Conservation (phyloP, 345 rosid species). For the Punica granatum region DNA sequence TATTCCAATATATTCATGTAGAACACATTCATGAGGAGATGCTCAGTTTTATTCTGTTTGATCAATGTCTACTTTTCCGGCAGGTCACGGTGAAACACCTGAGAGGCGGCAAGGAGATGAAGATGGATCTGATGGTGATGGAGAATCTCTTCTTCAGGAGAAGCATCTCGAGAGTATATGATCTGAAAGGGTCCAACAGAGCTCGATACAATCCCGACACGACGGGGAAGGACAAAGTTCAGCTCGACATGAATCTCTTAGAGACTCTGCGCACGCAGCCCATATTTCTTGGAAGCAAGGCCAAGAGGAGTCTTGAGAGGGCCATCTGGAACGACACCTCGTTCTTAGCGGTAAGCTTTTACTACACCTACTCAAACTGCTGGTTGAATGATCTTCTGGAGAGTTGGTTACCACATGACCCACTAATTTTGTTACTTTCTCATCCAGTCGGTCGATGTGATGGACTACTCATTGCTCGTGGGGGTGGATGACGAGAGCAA, state of each 20-base stretch:
- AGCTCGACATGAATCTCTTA: constrained; percentile 77
- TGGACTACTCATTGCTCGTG: constrained; percentile 96
- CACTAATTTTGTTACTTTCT: background rate
- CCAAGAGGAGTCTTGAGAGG: constrained; percentile 86
- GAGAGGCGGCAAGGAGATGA: constrained; percentile 83
- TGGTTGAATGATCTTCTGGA: background rate
- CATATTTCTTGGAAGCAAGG: constrained; percentile 87
- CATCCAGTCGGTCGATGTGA: constrained; percentile 71
- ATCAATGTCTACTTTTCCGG: background rate
- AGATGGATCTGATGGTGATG: constrained; percentile 96
- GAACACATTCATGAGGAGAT: background rate
- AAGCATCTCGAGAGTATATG: constrained; percentile 67
- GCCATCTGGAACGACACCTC: constrained; percentile 96
- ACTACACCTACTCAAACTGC: background rate
- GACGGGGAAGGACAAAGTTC: constrained; percentile 61
- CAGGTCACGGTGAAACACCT: constrained; percentile 78
- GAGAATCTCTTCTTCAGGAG: constrained; percentile 91
- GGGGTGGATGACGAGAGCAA: constrained; percentile 85
- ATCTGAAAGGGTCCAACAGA: constrained; percentile 84
- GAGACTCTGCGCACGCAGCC: constrained; percentile 83
- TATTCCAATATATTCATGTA: no score
- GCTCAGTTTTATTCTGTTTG: background rate
- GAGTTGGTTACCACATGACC: background rate
- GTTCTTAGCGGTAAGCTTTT: constrained; percentile 75
- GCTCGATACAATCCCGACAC: constrained; percentile 85